Evolutionary conservation across 257 asterid species (phyloP).

Genomic region (Henckelia pumila): DNA sequence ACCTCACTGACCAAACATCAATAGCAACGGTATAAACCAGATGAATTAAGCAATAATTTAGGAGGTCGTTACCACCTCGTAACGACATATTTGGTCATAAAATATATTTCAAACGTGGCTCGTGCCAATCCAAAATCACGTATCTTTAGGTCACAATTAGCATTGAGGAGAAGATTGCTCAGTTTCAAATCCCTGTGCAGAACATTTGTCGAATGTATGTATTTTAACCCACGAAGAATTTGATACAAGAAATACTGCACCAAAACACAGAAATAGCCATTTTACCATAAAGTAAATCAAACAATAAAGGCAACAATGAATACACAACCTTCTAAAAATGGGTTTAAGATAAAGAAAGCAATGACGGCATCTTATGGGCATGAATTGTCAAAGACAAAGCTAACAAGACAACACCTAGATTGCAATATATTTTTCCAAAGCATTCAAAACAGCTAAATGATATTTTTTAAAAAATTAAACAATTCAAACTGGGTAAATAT

Average conservation of each 20-base stretch:
- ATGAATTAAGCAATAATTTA: conserved; percentile 77
- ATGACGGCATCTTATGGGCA: too few species aligned
- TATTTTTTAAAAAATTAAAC: too few species aligned
- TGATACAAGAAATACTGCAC: conserved; percentile 98
- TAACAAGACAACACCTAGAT: too few species aligned
- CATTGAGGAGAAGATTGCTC: conserved; percentile 92
- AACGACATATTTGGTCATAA: conserved; percentile 97
- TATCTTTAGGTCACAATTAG: conserved; percentile 93
- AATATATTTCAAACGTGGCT: conserved; percentile 87
- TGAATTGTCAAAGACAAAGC: too few species aligned
- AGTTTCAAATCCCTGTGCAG: conserved; percentile 95
- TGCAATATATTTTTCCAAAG: too few species aligned
- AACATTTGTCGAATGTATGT: conserved; percentile 96
- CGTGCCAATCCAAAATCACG: conserved; percentile 98
- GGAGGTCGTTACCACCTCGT: conserved; percentile 99
- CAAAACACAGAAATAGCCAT: conserved; percentile 21
- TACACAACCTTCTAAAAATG: too few species aligned
- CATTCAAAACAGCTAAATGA: too few species aligned
- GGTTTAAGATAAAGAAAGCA: too few species aligned
- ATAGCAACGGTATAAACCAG: conserved; percentile 95
- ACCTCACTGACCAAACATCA: conserved; percentile 98
- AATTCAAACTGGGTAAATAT: too few species aligned
- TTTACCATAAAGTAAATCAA: conserved; percentile 3
- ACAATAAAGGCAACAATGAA: not conserved
- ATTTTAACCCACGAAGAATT: conserved; percentile 95